Evolutionary conservation across 164 flowering plant species (phyloP).

Genomic region (Magnolia sinica): DNA sequence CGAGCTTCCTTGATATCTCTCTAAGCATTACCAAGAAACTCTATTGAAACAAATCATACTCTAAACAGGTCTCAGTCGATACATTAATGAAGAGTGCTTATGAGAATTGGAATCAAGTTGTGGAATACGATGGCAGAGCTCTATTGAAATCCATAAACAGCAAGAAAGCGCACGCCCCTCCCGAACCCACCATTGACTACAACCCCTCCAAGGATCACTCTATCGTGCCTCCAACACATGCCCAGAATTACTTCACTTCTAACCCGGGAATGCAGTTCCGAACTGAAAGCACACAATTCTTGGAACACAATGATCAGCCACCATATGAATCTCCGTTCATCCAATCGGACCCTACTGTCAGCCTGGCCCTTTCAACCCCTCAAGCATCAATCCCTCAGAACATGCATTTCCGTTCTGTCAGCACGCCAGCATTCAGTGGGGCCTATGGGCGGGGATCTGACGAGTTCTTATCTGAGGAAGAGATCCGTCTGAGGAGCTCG

Average conservation of each 20-base stretch:
- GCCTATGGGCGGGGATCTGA: slow-evolving; percentile 29
- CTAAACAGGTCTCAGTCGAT: slow-evolving; percentile 44
- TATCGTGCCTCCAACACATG: slow-evolving; percentile 8
- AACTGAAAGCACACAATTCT: slow-evolving; percentile 12
- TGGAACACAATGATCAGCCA: slow-evolving; percentile 20
- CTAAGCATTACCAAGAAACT: background rate
- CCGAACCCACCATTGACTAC: slow-evolving; percentile 8
- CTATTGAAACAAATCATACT: background rate
- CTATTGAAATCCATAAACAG: slow-evolving; percentile 26
- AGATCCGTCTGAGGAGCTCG: slow-evolving; percentile 40
- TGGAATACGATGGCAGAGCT: slow-evolving; percentile 52
- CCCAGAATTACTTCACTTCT: slow-evolving; percentile 25
- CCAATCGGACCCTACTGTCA: slow-evolving; percentile 19
- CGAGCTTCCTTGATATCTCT: too few relatives aligned
- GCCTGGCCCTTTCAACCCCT: slow-evolving; percentile 18
- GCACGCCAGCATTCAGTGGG: slow-evolving; percentile 13
- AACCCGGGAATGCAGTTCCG: slow-evolving; percentile 24
- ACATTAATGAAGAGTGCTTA: slow-evolving; percentile 50
- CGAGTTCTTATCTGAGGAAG: slow-evolving; percentile 38
- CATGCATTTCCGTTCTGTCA: slow-evolving; percentile 22
- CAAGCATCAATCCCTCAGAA: slow-evolving; percentile 23
- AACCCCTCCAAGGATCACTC: slow-evolving; percentile 17
- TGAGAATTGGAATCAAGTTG: slow-evolving; percentile 48
- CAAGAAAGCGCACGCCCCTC: slow-evolving; percentile 11
- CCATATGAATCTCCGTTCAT: slow-evolving; percentile 33